Percentiles rank a stretch among this genome's conserved stretches.
Conservation (phyloP, 306 rosid species). For the Rosa persica region DNA sequence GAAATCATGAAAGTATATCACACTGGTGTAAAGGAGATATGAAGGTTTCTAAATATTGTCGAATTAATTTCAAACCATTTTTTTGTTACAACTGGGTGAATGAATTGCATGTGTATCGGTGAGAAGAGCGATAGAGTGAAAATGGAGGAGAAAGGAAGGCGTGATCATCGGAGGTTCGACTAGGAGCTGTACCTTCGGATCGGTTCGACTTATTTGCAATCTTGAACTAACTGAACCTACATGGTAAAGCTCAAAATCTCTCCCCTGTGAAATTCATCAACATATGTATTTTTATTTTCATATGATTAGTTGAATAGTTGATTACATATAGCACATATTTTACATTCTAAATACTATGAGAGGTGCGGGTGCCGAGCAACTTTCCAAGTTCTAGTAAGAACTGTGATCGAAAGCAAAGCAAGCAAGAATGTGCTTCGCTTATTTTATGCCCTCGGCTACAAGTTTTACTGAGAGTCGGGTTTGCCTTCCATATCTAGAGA, state of each 20-base stretch:
- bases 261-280: too few relatives aligned
- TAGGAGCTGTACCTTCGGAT: too few relatives aligned
- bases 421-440: constrained; percentile 82
- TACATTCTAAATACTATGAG: too few relatives aligned
- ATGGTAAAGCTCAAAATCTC: too few relatives aligned
- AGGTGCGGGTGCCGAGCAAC: too few relatives aligned
- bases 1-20: not conserved
- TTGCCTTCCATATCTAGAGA: constrained; percentile 67
- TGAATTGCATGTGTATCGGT: not conserved
- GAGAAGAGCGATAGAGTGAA: not conserved
- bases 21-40: not conserved
- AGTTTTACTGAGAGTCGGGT: constrained; percentile 80
- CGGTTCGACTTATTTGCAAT: too few relatives aligned
- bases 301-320: too few relatives aligned
- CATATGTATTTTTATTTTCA: too few relatives aligned
- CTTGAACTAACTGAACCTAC: too few relatives aligned
- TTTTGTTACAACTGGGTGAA: not conserved
- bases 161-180: too few relatives aligned
- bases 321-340: too few relatives aligned
- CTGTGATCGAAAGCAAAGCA: constrained; percentile 80
- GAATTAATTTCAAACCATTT: not conserved
- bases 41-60: not conserved
- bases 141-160: not conserved
- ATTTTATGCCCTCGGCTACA: constrained; percentile 82
- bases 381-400: too few relatives aligned